phyloP scores from a whole-genome alignment of 2,329 filamentous ascomycete species.

The Penicillium sp. region DNA sequence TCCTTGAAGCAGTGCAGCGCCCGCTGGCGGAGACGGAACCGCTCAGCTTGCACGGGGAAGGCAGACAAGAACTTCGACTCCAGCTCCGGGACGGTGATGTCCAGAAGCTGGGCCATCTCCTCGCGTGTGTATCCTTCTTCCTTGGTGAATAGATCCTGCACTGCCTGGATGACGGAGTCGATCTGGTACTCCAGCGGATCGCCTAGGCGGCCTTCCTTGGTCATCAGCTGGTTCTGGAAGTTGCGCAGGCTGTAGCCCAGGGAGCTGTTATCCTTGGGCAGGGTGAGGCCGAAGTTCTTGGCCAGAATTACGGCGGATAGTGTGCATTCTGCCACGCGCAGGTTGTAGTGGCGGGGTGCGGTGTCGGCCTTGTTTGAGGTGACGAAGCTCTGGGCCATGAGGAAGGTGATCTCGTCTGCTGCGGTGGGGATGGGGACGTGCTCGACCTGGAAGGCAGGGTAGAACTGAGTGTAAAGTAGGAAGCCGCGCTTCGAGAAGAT shows the following conservation, averaged over 20 bases:
- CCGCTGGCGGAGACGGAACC: slow-evolving; percentile 83
- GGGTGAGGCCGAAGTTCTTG: slow-evolving; percentile 60
- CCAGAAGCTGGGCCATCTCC: slow-evolving; percentile 74
- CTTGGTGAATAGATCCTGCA: slow-evolving; percentile 68
- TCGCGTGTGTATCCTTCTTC: slow-evolving; percentile 85
- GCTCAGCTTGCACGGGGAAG: slow-evolving; percentile 84
- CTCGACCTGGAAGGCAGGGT: slow-evolving; percentile 71
- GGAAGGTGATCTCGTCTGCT: slow-evolving; percentile 79
- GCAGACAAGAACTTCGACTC: slow-evolving; percentile 78
- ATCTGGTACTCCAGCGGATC: slow-evolving; percentile 67
- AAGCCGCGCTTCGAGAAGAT: slow-evolving; percentile 86
- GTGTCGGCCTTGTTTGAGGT: slow-evolving; percentile 93
- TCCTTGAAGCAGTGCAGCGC: slow-evolving; percentile 90
- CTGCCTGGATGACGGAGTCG: slow-evolving; percentile 67
- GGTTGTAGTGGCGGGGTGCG: slow-evolving; percentile 91
- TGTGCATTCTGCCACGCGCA: slow-evolving; percentile 93
- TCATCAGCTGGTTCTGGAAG: slow-evolving; percentile 82
- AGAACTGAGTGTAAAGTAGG: slow-evolving; percentile 88
- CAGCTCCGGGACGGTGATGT: slow-evolving; percentile 68
- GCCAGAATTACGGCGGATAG: slow-evolving; percentile 73
- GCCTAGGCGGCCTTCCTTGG: slow-evolving; percentile 47
- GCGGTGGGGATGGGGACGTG: slow-evolving; percentile 82
- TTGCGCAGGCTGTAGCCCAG: slow-evolving; percentile 80
- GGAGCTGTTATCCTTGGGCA: slow-evolving; percentile 77
- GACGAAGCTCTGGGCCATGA: slow-evolving; percentile 93